Evolutionary conservation across 2,329 filamentous ascomycete species (phyloP).

Genomic region (Zasmidium angulare): DNA sequence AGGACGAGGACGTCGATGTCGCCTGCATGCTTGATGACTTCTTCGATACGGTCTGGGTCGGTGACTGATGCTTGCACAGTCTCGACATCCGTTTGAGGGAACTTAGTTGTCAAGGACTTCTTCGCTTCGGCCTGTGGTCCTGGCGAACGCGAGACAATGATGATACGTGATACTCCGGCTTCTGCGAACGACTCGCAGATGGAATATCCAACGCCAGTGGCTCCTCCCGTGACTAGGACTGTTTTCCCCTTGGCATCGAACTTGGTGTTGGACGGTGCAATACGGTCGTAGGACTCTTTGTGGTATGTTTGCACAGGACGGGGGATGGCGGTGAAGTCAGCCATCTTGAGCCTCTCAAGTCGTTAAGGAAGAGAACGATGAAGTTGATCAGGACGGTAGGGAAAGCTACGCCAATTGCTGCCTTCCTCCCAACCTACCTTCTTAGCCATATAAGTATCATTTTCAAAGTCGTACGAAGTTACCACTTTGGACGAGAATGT

Average conservation of each 20-base stretch:
- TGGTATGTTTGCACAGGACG: constrained; percentile 27
- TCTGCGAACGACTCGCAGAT: constrained; percentile 26
- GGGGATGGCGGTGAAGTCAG: constrained; percentile 1
- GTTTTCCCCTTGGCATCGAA: constrained; percentile 28
- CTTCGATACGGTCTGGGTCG: constrained; percentile 25
- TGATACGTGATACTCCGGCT: constrained; percentile 22
- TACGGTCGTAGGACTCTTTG: constrained; percentile 22
- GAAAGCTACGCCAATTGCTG: no score
- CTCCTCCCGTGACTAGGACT: constrained; percentile 27
- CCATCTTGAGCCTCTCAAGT: no score
- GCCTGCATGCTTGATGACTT: constrained; percentile 34
- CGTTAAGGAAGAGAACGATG: no score
- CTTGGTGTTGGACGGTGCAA: constrained; percentile 17
- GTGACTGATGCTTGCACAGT: constrained; percentile 33
- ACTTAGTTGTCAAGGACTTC: constrained; percentile 36
- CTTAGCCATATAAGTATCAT: no score
- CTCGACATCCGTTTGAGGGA: constrained; percentile 33
- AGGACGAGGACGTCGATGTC: constrained; percentile 44
- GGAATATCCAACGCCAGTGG: constrained; percentile 25
- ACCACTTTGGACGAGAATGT: no score
- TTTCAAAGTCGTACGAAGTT: no score
- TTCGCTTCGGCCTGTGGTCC: constrained; percentile 39
- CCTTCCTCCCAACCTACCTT: no score
- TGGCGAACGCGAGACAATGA: constrained; percentile 29
- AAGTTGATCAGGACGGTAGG: no score